These are phyloP conservation scores for Glebionis coronaria DNA, from an alignment of 129 eudicot species.

Conservation along the genomic window DNA sequence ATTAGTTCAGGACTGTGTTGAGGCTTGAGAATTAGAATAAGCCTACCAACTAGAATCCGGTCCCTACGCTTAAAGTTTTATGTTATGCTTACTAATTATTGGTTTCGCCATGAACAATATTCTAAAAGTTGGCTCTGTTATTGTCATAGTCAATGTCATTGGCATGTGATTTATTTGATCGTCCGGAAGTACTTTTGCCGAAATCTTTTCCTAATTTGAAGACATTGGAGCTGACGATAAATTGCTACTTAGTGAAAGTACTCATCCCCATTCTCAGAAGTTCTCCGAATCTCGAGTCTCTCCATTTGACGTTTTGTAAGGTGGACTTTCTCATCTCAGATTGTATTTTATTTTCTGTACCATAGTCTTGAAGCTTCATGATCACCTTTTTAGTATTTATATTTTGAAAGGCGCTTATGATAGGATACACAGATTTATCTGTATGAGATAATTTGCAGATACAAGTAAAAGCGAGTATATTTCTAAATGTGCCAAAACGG, in stretches of 20 bases:
- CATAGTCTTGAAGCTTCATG: too few relatives aligned
- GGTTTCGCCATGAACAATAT: neutral
- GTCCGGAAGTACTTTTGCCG: neutral
- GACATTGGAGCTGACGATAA: constrained; percentile 3
- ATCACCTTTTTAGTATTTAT: too few relatives aligned
- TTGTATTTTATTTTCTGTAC: neutral
- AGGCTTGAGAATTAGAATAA: too few relatives aligned
- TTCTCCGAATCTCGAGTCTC: constrained; percentile 11
- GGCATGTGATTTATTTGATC: too few relatives aligned
- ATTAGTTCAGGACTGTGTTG: too few relatives aligned
- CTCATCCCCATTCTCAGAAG: neutral
- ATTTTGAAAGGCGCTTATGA: too few relatives aligned
- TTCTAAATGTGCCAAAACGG: too few relatives aligned
- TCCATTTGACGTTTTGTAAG: neutral
- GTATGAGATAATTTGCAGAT: too few relatives aligned
- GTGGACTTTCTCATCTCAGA: constrained; percentile 6
- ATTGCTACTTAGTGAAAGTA: neutral
- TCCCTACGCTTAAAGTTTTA: neutral
- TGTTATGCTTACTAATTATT: neutral
- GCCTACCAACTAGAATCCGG: too few relatives aligned
- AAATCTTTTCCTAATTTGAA: neutral
- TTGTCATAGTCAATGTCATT: neutral
- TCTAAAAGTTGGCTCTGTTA: neutral
- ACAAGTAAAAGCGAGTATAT: too few relatives aligned
- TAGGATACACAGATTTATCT: too few relatives aligned